phyloP scores from a whole-genome alignment of 306 rosid species.

The Rubus idaeus region DNA sequence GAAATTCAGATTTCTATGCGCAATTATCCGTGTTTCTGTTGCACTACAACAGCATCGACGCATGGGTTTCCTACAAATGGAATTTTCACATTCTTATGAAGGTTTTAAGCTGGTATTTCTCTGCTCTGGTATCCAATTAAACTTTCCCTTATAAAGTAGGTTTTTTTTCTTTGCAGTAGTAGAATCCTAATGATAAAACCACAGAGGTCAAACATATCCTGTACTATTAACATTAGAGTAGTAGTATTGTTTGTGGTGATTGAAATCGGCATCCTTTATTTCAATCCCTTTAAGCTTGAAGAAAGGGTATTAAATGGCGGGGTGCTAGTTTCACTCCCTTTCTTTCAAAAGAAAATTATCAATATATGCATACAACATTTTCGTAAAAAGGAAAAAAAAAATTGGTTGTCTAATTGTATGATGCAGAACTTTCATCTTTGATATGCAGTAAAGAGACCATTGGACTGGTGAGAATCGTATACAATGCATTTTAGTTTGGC shows the following conservation, averaged over 20 bases:
- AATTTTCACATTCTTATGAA: slow-evolving; percentile 17
- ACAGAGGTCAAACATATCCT: not conserved
- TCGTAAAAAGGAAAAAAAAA: not conserved
- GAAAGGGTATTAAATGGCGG: not conserved
- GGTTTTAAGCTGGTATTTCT: slow-evolving; percentile 29
- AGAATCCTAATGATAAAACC: not conserved
- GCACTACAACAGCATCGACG: slow-evolving; percentile 26
- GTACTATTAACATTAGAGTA: not conserved
- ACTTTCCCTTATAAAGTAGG: not conserved
- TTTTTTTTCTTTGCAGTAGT: not conserved
- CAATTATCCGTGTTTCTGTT: slow-evolving; percentile 32
- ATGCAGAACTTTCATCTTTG: not conserved
- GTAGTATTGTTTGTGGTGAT: not conserved
- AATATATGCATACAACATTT: not conserved
- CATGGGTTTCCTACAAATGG: slow-evolving; percentile 8
- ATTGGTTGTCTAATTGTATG: not conserved
- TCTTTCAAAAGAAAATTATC: not conserved
- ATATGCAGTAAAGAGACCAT: not conserved
- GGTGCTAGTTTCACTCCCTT: not conserved
- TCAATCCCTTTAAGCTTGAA: not conserved
- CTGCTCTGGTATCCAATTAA: not conserved
- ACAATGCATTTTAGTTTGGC: not conserved
- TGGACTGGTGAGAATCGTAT: not conserved
- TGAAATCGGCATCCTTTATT: not conserved
- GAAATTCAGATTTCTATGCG: slow-evolving; percentile 40